Evolutionary conservation across 495 filamentous ascomycete genomes (phyloP).

Genomic region (Terfezia claveryi): DNA sequence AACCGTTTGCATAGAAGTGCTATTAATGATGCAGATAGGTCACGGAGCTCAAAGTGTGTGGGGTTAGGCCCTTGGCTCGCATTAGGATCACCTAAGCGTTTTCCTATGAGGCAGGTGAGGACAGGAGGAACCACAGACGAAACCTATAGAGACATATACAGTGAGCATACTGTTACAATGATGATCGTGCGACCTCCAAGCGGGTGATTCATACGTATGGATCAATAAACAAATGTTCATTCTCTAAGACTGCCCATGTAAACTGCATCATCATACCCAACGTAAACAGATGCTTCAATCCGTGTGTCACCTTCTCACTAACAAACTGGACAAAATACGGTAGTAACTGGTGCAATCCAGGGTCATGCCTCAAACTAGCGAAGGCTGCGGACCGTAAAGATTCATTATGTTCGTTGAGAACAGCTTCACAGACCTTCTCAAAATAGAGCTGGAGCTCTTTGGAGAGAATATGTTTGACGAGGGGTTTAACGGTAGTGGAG

Average conservation of each 20-base stretch:
- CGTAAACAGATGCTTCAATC: slow-evolving; percentile 62
- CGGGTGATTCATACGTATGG: slow-evolving; percentile 43
- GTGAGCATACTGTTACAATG: slow-evolving; percentile 4
- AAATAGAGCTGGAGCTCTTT: slow-evolving; percentile 96
- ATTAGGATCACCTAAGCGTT: slow-evolving; percentile 45
- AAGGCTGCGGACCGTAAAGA: slow-evolving; percentile 62
- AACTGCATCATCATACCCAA: slow-evolving; percentile 81
- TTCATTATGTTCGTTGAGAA: slow-evolving; percentile 66
- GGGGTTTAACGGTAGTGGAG: slow-evolving; percentile 59
- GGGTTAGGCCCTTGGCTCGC: slow-evolving; percentile 21
- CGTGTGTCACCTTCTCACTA: slow-evolving; percentile 81
- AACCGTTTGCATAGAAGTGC: slow-evolving; percentile 53
- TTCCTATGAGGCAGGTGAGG: slow-evolving; percentile 73
- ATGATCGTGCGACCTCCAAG: not conserved
- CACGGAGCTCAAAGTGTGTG: slow-evolving; percentile 61
- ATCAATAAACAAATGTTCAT: slow-evolving; percentile 60
- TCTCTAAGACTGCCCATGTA: slow-evolving; percentile 58
- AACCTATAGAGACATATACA: slow-evolving; percentile 9
- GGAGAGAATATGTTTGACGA: slow-evolving; percentile 84
- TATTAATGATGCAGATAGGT: slow-evolving; percentile 60
- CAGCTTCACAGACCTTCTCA: slow-evolving; percentile 66
- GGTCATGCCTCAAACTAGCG: slow-evolving; percentile 59
- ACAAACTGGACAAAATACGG: slow-evolving; percentile 94
- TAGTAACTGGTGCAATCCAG: slow-evolving; percentile 79
- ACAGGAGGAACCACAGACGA: slow-evolving; percentile 70